Conservation (phyloP, 139 green algal species). For the Chlorella sp. region DNA sequence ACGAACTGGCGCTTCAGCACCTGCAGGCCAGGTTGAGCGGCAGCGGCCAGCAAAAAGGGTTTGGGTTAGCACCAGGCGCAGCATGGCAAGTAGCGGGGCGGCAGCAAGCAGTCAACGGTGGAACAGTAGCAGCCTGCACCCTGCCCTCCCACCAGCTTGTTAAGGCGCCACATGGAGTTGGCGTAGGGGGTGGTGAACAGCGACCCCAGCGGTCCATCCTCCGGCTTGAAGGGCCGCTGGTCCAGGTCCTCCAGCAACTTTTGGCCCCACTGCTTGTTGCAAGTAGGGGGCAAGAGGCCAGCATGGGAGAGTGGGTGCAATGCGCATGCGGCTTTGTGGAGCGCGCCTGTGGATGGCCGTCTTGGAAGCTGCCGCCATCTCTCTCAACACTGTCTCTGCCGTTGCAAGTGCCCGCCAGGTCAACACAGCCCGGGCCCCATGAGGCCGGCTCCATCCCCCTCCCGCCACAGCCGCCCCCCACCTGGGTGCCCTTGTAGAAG, state of each 20-base stretch:
- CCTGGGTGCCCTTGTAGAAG: slow-evolving; percentile 34
- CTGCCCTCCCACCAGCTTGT: neutral
- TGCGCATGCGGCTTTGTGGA: no score
- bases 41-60: no score
- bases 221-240: slow-evolving; percentile 5
- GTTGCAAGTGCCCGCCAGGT: no score
- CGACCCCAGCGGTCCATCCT: neutral
- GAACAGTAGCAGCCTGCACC: no score
- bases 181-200: slow-evolving; percentile 12
- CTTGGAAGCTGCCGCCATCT: no score
- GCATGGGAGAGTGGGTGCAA: no score
- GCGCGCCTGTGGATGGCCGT: no score
- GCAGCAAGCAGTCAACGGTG: neutral
- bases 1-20: slow-evolving; percentile 14
- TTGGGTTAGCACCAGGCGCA: no score
- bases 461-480: neutral
- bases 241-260: slow-evolving; percentile 22
- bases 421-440: no score
- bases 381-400: no score
- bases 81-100: neutral
- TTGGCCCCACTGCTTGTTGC: neutral
- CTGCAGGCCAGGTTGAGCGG: neutral
- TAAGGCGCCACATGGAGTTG: neutral
- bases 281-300: neutral
- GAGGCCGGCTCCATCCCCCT: no score